Percentiles rank a stretch among this genome's conserved stretches.
Evolutionary conservation across 257 asterid genomes (phyloP).

Genomic region (Capsicum rhomboideum): DNA sequence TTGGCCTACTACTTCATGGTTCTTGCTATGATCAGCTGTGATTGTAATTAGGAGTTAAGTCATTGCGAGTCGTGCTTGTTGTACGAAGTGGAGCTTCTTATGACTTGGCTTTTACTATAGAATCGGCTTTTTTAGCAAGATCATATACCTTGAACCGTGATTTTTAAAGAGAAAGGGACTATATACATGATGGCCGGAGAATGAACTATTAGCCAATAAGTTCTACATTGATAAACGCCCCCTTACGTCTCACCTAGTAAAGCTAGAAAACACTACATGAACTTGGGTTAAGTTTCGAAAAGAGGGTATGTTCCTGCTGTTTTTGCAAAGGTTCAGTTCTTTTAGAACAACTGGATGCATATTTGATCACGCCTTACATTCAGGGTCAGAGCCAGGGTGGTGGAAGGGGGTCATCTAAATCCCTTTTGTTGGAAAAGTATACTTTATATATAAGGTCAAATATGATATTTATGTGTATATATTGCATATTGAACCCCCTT

Average conservation of each 20-base stretch:
- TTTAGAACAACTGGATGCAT: not conserved
- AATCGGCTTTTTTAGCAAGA: not conserved
- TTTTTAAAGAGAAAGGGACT: not conserved
- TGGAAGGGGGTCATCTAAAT: not conserved
- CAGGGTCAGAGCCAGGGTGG: not conserved
- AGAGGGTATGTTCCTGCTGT: not conserved
- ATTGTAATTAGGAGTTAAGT: not conserved
- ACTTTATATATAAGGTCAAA: not conserved
- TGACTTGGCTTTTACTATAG: not conserved
- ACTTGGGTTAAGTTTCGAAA: not conserved
- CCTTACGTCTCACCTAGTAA: not conserved
- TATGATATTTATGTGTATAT: too few species aligned
- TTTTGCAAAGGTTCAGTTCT: not conserved
- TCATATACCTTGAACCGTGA: not conserved
- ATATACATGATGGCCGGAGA: not conserved
- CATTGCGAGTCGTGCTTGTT: not conserved
- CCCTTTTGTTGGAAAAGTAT: not conserved
- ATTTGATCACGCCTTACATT: not conserved
- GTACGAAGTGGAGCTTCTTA: not conserved
- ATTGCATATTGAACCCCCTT: not conserved
- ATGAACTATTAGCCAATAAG: not conserved
- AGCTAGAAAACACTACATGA: not conserved
- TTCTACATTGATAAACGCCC: not conserved
- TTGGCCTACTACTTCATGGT: not conserved
- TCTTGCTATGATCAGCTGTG: not conserved